Base-by-base conservation (phyloP, 2,329 filamentous ascomycete genomes). In the Xenoacremonium recifei region DNA sequence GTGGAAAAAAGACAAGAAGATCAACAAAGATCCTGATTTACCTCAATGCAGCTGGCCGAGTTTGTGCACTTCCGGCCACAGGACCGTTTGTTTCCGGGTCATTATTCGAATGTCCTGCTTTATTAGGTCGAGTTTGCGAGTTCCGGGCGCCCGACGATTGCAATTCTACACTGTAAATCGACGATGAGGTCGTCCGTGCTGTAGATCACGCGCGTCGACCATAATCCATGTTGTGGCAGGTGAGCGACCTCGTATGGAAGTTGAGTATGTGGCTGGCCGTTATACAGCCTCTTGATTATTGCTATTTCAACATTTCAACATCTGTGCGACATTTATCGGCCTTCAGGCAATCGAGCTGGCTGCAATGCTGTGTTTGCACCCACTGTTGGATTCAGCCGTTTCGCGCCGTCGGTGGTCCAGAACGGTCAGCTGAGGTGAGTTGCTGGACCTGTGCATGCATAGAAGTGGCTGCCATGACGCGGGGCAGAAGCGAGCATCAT, bases 351-450 rank as follows among this genome's bases (percentile, higher is more conserved):
- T 15, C 7, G n/a, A 35, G 37, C 30, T 29, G 27, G 37, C 18
- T 37, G 37, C 39, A n/a, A 18, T 33, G 40, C 20, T 21, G 30
- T 37, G 23, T 42, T n/a, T n/a, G n/a, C 30, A 39, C 21, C 35
- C 30, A 32, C 30, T 21, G 19, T 41, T 29, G 17, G 36, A 10
- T 10, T 31, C 33, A 44, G 44, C 37, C 45, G 42, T 36, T 19
- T 48, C 36, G 44, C 41, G 39, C 42, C 41, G 42, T 44, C 40
- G 47, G 40, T 30, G 5, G n/a, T 21, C 18, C 31, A 33, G n/a
- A n/a, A 10, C 16, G 23, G 4, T 19, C 37, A 38, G 21, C 15
- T 10, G 21, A 27, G 23, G 13, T 27, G 13, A 9, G 23, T 27
- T 27, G 23, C 23, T 27, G n/a, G n/a, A n/a, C n/a, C n/a, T n/a